Evolutionary conservation across 1,139 yeast genomes (phyloP).

Genomic region (Sugiyamaella neomexicana): DNA sequence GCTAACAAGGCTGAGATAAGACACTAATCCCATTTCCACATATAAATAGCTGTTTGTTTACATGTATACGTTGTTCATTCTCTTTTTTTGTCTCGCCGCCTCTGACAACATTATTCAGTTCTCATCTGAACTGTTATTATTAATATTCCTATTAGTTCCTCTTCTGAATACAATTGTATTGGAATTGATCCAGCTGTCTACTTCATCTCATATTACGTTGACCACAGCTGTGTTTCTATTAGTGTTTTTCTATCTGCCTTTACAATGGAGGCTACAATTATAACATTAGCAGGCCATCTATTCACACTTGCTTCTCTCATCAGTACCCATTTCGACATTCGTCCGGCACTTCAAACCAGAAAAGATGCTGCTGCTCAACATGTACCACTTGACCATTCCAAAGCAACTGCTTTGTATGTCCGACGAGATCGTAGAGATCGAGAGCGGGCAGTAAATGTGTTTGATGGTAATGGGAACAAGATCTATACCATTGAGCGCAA

Average conservation of each 20-base stretch:
- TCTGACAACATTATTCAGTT: neutral
- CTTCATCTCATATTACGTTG: neutral
- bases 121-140: neutral
- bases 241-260: neutral
- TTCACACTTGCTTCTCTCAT: conserved; percentile 22
- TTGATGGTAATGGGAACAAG: conserved; percentile 48
- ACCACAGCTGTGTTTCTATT: neutral
- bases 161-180: neutral
- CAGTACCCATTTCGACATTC: conserved; percentile 17
- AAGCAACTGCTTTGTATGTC: conserved; percentile 48
- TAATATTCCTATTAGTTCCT: neutral
- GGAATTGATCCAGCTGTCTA: neutral
- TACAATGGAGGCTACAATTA: conserved; percentile 25
- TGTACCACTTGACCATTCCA: conserved; percentile 30
- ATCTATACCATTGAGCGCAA: conserved; percentile 54
- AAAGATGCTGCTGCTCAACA: conserved; percentile 22
- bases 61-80: neutral
- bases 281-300: conserved; percentile 18
- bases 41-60: conserved; percentile 1
- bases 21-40: neutral
- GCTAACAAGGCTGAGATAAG: neutral
- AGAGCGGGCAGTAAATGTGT: conserved; percentile 51
- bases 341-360: conserved; percentile 16
- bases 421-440: conserved; percentile 53
- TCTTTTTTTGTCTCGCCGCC: neutral